Conservation (phyloP, 139 green algal species). For the Chlamydomonas sp. region DNA sequence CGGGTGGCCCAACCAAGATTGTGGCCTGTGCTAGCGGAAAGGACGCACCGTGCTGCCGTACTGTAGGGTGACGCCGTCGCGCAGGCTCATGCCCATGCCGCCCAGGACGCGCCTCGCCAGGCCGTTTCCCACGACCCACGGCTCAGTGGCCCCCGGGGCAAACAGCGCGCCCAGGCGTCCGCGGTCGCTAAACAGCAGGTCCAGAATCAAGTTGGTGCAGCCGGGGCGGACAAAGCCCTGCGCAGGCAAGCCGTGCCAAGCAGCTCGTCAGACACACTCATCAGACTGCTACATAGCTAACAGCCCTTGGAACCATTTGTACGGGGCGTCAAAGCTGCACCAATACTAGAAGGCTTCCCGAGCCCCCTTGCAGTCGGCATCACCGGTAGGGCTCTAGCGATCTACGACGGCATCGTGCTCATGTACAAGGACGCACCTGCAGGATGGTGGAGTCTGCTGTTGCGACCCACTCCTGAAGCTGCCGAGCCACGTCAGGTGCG, state of each 20-base stretch:
- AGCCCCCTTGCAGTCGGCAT: too few species aligned
- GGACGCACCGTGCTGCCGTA: neutral
- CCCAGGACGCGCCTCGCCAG: neutral
- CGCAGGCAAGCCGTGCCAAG: too few species aligned
- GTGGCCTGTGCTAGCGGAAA: too few species aligned
- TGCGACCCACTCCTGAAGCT: slow-evolving; percentile 5
- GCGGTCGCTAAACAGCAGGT: slow-evolving; percentile 1
- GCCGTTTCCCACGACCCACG: neutral
- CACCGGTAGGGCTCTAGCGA: too few species aligned
- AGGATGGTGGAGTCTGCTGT: slow-evolving; percentile 2
- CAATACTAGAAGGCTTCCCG: too few species aligned
- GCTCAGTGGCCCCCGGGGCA: neutral
- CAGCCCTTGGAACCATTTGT: too few species aligned
- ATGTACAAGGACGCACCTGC: neutral
- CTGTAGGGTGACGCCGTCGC: neutral
- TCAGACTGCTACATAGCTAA: too few species aligned
- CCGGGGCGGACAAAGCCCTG: slow-evolving; percentile 32
- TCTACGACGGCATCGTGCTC: too few species aligned
- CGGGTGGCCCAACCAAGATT: too few species aligned
- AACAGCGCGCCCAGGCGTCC: neutral
- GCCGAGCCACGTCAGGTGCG: slow-evolving; percentile 2
- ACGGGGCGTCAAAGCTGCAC: too few species aligned
- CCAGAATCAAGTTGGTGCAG: slow-evolving; percentile 14
- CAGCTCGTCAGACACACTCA: too few species aligned
- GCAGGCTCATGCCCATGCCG: too few species aligned